These are phyloP conservation scores for Fusarium sp. DNA, from an alignment of 2,329 filamentous ascomycete genomes.

Conservation along the genomic window DNA sequence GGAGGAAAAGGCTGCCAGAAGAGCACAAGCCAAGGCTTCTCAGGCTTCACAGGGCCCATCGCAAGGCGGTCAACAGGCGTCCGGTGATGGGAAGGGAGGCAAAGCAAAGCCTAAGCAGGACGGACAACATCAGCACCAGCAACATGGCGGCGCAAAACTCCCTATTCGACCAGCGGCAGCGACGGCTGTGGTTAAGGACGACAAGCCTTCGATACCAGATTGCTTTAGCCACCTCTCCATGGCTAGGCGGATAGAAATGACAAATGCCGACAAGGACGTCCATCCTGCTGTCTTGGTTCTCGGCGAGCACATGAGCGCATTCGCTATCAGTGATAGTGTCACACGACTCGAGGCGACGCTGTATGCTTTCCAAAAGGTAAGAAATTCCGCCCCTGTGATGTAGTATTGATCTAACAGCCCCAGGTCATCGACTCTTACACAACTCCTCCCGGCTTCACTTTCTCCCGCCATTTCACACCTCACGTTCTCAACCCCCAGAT, in stretches of 20 bases:
- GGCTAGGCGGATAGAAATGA: conserved; percentile 64
- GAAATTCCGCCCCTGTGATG: conserved; percentile 18
- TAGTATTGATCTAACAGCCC: neutral
- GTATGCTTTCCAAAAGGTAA: conserved; percentile 86
- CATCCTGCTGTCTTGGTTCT: conserved; percentile 86
- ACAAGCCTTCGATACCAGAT: conserved; percentile 71
- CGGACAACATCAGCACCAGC: conserved; percentile 43
- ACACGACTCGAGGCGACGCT: conserved; percentile 88
- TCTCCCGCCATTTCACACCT: conserved; percentile 90
- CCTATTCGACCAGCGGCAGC: conserved; percentile 47
- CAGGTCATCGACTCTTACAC: conserved; percentile 93
- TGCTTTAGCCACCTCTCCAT: conserved; percentile 87
- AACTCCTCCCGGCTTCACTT: conserved; percentile 83
- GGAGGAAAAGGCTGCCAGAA: conserved; percentile 88
- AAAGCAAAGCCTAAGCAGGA: conserved; percentile 61
- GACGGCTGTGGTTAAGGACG: conserved; percentile 57
- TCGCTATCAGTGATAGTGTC: conserved; percentile 88
- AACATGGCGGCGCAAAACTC: conserved; percentile 48
- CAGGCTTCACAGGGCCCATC: conserved; percentile 56
- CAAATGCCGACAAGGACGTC: conserved; percentile 76
- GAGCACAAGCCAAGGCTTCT: conserved; percentile 75
- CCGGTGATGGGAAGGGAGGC: conserved; percentile 56
- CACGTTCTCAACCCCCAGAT: conserved; percentile 95
- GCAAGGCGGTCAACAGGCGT: conserved; percentile 48
- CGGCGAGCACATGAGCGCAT: conserved; percentile 90